Evolutionary conservation across 768 basidiomycete genomes (phyloP).

Genomic region (Paxillus ammoniavirescens): DNA sequence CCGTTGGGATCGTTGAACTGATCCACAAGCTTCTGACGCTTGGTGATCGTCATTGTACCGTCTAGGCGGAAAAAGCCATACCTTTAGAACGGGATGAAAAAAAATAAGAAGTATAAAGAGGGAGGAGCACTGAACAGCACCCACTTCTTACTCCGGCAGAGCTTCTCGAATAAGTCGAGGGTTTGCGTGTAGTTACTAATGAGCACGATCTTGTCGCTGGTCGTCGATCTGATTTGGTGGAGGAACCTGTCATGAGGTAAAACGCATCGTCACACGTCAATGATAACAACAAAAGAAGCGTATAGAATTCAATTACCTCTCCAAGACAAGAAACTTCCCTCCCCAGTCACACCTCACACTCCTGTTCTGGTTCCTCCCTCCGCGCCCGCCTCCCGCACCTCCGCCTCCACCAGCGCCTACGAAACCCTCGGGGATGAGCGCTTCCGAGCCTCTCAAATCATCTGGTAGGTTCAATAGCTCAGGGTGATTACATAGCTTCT

Average conservation of each 20-base stretch:
- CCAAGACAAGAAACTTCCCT: conserved; percentile 92
- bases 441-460: conserved; percentile 80
- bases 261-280: background rate
- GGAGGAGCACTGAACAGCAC: conserved; percentile 10
- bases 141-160: conserved; percentile 83
- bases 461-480: conserved; percentile 83
- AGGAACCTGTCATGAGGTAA: conserved; percentile 59
- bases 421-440: conserved; percentile 81
- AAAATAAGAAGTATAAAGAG: background rate
- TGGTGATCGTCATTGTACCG: conserved; percentile 88
- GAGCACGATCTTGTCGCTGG: conserved; percentile 92
- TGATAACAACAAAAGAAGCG: background rate
- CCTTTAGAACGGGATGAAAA: conserved; percentile 38
- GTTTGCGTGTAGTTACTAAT: conserved; percentile 98
- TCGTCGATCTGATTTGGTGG: conserved; percentile 75
- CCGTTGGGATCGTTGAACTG: conserved; percentile 93
- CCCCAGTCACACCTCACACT: conserved; percentile 76
- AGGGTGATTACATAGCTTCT: conserved; percentile 95
- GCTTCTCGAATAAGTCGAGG: conserved; percentile 86
- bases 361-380: conserved; percentile 36
- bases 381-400: conserved; percentile 37
- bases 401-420: conserved; percentile 41
- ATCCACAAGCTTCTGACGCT: conserved; percentile 94
- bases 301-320: conserved; percentile 53
- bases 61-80: conserved; percentile 93